Conservation (phyloP, 1,284 basidiomycete species). For the Pascua guehoae region DNA sequence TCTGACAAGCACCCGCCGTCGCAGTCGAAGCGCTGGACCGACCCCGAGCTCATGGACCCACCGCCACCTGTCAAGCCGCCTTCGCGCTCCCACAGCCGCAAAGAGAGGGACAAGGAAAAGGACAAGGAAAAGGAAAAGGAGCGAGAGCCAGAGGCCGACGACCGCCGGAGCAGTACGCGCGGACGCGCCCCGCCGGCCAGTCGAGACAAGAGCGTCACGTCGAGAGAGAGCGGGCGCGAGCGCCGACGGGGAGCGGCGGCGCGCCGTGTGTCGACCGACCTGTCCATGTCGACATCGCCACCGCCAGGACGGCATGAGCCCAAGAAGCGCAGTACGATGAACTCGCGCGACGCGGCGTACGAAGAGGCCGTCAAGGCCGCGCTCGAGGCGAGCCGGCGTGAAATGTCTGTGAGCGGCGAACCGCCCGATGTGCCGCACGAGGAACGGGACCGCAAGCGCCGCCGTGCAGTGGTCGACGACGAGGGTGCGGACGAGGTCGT, state of each 20-base stretch:
- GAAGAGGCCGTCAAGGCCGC: slow-evolving; percentile 71
- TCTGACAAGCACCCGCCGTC: slow-evolving; percentile 42
- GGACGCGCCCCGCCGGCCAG: slow-evolving; percentile 2
- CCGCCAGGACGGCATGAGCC: slow-evolving; percentile 30
- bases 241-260: slow-evolving; percentile 2
- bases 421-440: slow-evolving; percentile 38
- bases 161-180: slow-evolving; percentile 1
- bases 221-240: slow-evolving; percentile 14
- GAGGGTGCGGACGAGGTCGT: slow-evolving; percentile 20
- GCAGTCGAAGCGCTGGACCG: slow-evolving; percentile 47
- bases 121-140: no score
- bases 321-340: slow-evolving; percentile 93
- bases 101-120: slow-evolving; percentile 17
- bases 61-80: slow-evolving; percentile 21
- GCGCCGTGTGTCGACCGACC: slow-evolving; percentile 17
- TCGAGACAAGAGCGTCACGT: slow-evolving; percentile 3
- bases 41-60: slow-evolving; percentile 15
- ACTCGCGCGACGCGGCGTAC: slow-evolving; percentile 89
- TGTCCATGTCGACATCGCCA: slow-evolving; percentile 14
- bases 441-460: slow-evolving; percentile 29
- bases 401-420: slow-evolving; percentile 27
- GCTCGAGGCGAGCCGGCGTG: slow-evolving; percentile 48
- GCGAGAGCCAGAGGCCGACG: slow-evolving; percentile 4
- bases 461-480: slow-evolving; percentile 20
- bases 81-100: slow-evolving; percentile 33